These are phyloP conservation scores for Saccharomycopsis sp. DNA, from an alignment of 805 yeast genomes.

Conservation along the genomic window DNA sequence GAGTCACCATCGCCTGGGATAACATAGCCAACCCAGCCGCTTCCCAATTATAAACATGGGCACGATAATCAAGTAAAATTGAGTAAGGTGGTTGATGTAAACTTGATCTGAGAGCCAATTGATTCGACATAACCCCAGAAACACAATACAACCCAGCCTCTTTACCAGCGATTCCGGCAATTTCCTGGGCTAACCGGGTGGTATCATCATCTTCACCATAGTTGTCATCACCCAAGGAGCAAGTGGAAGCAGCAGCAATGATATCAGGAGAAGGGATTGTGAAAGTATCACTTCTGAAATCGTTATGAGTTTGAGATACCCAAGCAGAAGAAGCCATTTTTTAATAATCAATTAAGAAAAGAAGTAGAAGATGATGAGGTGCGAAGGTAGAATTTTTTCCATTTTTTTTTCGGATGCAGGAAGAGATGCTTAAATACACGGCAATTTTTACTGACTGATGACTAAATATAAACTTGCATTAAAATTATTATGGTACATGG, in stretches of 20 bases:
- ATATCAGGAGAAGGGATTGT: constrained; percentile 77
- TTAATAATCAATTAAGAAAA: no score
- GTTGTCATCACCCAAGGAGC: constrained; percentile 82
- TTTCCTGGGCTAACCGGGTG: constrained; percentile 49
- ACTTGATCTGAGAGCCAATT: constrained; percentile 72
- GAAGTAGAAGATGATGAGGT: no score
- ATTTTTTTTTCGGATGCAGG: no score
- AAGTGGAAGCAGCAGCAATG: constrained; percentile 50
- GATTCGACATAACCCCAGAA: constrained; percentile 89
- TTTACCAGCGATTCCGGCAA: constrained; percentile 67
- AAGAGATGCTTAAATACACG: no score
- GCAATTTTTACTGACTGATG: no score
- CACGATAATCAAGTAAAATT: constrained; percentile 78
- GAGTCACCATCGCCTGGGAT: constrained; percentile 86
- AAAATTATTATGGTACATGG: no score
- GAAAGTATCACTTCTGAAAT: constrained; percentile 76
- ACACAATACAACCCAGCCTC: constrained; percentile 78
- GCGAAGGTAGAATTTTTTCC: no score
- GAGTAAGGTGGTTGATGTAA: constrained; percentile 78
- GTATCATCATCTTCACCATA: constrained; percentile 78
- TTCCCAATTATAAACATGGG: constrained; percentile 78
- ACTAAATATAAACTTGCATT: no score
- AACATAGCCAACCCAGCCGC: constrained; percentile 89
- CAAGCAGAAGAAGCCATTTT: background rate
- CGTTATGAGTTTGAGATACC: constrained; percentile 30